Percentiles rank a stretch among this genome's conserved stretches.
Evolutionary conservation across 768 basidiomycete genomes (phyloP).

Genomic region (Suillus alpinus): DNA sequence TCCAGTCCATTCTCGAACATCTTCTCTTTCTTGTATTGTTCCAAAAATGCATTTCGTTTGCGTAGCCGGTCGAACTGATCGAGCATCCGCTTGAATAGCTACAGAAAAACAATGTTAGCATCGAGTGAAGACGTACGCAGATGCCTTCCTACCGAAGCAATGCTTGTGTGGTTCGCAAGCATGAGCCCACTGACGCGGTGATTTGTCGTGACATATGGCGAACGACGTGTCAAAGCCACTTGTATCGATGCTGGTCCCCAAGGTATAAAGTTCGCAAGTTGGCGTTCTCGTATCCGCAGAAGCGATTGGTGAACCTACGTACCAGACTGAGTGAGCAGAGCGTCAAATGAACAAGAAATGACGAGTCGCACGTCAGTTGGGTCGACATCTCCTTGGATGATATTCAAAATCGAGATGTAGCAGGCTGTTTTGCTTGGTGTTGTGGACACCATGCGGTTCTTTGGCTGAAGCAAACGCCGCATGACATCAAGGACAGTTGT

Average conservation of each 20-base stretch:
- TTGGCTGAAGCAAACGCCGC: conserved; percentile 95
- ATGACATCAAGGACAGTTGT: conserved; percentile 98
- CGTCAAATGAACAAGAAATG: neutral
- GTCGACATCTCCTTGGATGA: conserved; percentile 98
- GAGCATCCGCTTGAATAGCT: conserved; percentile 95
- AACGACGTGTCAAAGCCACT: conserved; percentile 89
- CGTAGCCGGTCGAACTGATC: conserved; percentile 90
- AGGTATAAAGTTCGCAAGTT: conserved; percentile 96
- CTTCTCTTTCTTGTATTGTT: conserved; percentile 96
- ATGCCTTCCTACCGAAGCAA: conserved; percentile 72
- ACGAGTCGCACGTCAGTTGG: conserved; percentile 76
- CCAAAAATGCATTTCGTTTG: conserved; percentile 90
- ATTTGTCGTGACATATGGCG: conserved; percentile 82
- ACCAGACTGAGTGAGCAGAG: neutral
- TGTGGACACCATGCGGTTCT: conserved; percentile 97
- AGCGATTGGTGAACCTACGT: conserved; percentile 93
- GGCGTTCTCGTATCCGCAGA: conserved; percentile 92
- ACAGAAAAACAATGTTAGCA: conserved; percentile 5
- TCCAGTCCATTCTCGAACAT: conserved; percentile 92
- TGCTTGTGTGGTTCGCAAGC: conserved; percentile 99
- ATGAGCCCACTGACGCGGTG: conserved; percentile 97
- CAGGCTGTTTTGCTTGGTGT: conserved; percentile 89
- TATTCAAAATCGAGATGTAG: conserved; percentile 97
- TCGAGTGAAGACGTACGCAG: neutral
- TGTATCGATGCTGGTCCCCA: conserved; percentile 99